These are phyloP conservation scores for Podospora sp. DNA, from an alignment of 495 filamentous ascomycete species.

Conservation along the genomic window DNA sequence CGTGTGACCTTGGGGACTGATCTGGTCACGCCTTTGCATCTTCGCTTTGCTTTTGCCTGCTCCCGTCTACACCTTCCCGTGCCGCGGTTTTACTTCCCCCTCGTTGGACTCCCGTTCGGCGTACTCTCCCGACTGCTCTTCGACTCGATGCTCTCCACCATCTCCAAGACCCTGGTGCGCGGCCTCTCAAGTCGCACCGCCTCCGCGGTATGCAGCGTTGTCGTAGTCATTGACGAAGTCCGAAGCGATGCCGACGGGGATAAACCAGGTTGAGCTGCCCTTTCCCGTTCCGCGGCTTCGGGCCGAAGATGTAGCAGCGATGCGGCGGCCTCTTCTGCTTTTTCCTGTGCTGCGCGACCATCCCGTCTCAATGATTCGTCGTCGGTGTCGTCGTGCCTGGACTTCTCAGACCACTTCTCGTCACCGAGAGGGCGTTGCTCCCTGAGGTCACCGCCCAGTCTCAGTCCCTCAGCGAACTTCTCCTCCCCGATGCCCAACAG, in stretches of 20 bases:
- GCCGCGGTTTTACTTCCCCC: not conserved
- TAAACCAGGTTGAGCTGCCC: not conserved
- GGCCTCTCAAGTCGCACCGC: constrained; percentile 40
- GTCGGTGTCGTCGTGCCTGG: constrained; percentile 13
- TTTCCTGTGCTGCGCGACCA: not conserved
- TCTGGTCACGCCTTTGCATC: not conserved
- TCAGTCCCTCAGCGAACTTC: not conserved
- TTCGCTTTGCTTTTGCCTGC: not conserved
- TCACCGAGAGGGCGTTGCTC: not conserved
- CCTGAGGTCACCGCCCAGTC: not conserved
- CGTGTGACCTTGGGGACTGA: not conserved
- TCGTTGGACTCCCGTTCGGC: constrained; percentile 32
- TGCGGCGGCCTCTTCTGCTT: not conserved
- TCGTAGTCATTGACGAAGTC: constrained; percentile 20
- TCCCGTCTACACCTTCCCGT: not conserved
- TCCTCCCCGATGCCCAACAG: not conserved
- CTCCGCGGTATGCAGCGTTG: constrained; percentile 35
- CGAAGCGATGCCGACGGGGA: constrained; percentile 28
- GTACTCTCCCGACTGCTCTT: constrained; percentile 39
- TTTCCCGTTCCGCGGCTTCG: not conserved
- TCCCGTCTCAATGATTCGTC: constrained; percentile 1
- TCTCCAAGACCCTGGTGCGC: constrained; percentile 45
- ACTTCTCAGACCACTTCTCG: not conserved
- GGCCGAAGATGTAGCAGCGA: not conserved
- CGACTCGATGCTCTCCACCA: constrained; percentile 51